Evolutionary conservation across 805 yeast genomes (phyloP), one percentile per base, ranked within the genome.

Genomic region (Candida jianshihensis): DNA sequence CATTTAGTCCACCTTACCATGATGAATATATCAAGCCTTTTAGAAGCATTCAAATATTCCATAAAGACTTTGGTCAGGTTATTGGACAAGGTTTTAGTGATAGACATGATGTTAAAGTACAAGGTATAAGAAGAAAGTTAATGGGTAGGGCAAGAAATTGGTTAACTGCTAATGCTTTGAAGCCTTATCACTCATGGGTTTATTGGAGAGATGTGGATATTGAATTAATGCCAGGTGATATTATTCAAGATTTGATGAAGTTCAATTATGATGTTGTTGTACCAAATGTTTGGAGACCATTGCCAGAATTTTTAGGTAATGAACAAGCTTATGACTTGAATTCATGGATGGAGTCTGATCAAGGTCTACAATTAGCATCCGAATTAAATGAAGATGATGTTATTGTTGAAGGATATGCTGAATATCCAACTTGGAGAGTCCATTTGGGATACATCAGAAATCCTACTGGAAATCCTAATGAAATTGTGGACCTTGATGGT

Each of bases 261-360:
- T 67, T 66, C 43, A 71, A 73, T 44, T 79, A 69, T 53, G 95
- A 84, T 52, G 82, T 84, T 13, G 68, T 84, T 57, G 71, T 81
- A 27, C 95, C 87, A 20, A 87, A 92, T 53, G 96, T 92, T 24
- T 92, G 98, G 98, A 72, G 98, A 49, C 98, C 97, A 2, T 68
- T 92, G 42, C 98, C 98, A 3, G 81, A 79, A 31, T 92, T 89
- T 61, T 71, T 92, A 43, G 94, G 92, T 15, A 75, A 76, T 45
- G 94, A 85, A 56, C 98, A 92, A 60, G 88, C 97, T 1, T 92
- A 92, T 58, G 98, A 92, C 61, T 73, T 92, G 54, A 92, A 92
- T 61, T 85, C 97, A 12, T 92, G 98, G 98, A 74, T 86, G 39
- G 98, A 92, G 63, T 77, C 89, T 4, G 81, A 77, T 6, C 77